A percentile compares a stretch with the other conserved stretches of the same genome.
Conservation (phyloP, 2,329 filamentous ascomycete species). For the Pseudocercospora fijiensis region DNA sequence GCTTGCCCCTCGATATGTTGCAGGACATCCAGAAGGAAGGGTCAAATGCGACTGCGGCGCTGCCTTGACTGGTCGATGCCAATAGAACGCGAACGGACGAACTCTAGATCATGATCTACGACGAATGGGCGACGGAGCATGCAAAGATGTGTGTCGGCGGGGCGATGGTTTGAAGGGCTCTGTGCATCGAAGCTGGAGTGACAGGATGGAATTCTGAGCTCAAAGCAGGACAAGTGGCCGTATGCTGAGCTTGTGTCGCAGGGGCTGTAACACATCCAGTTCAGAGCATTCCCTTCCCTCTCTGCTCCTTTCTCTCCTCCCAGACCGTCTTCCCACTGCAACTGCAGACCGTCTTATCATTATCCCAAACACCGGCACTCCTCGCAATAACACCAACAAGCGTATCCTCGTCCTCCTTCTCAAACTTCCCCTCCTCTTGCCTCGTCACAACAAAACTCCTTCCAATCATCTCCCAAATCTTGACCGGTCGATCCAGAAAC, state of each 20-base stretch:
- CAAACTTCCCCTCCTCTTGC: conserved; percentile 46
- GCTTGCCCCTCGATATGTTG: neutral
- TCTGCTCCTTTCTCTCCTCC: conserved; percentile 92
- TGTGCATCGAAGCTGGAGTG: no score
- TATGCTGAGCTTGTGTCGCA: neutral
- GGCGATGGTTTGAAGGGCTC: no score
- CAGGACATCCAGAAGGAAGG: neutral
- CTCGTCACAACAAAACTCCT: conserved; percentile 84
- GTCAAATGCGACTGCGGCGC: neutral
- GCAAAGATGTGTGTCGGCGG: no score
- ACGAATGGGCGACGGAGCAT: no score
- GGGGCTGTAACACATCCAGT: neutral
- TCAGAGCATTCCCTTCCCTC: conserved; percentile 83
- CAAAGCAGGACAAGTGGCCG: no score
- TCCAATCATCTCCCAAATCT: conserved; percentile 96
- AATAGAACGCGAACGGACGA: no score
- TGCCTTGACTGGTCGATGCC: no score
- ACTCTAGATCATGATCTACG: no score
- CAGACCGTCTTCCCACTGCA: conserved; percentile 97
- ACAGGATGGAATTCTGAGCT: no score
- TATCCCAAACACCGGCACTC: conserved; percentile 98
- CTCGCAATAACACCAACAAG: conserved; percentile 90
- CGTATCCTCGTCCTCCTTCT: conserved; percentile 76
- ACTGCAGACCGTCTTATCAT: conserved; percentile 96
- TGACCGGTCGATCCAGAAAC: conserved; percentile 77